phyloP scores from a whole-genome alignment of 108 stramenopile species.

The Bacterosira constricta region DNA sequence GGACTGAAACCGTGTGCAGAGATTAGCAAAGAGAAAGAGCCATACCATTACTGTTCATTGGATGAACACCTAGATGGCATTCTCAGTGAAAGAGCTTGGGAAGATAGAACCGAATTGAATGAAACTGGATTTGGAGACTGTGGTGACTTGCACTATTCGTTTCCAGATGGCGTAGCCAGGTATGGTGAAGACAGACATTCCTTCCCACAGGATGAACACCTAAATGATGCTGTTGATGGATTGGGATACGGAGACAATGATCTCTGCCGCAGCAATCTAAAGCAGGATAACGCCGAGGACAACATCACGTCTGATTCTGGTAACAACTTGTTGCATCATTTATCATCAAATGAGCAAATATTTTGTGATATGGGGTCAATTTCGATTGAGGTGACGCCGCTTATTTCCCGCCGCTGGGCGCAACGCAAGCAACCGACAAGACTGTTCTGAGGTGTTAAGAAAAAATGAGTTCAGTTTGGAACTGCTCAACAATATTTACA shows the following conservation, averaged over 20 bases:
- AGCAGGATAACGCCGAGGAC: neutral
- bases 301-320: too few relatives aligned
- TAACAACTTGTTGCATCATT: neutral
- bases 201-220: neutral
- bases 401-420: conserved; percentile 4
- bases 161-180: too few relatives aligned
- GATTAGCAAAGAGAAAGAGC: too few relatives aligned
- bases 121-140: neutral
- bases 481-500: too few relatives aligned
- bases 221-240: neutral
- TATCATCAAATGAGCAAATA: neutral
- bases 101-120: too few relatives aligned
- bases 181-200: neutral
- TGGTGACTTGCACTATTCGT: neutral
- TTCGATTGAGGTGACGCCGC: neutral
- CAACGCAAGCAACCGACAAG: too few relatives aligned
- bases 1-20: too few relatives aligned
- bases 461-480: too few relatives aligned
- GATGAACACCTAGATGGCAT: neutral
- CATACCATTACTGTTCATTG: neutral
- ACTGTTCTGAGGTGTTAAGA: too few relatives aligned
- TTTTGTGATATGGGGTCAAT: conserved; percentile 2
- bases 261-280: neutral
- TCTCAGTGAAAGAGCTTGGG: too few relatives aligned
- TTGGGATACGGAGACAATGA: neutral